phyloP scores from a whole-genome alignment of 176 grass and related monocot genomes.

The Oropetium thomaeum region DNA sequence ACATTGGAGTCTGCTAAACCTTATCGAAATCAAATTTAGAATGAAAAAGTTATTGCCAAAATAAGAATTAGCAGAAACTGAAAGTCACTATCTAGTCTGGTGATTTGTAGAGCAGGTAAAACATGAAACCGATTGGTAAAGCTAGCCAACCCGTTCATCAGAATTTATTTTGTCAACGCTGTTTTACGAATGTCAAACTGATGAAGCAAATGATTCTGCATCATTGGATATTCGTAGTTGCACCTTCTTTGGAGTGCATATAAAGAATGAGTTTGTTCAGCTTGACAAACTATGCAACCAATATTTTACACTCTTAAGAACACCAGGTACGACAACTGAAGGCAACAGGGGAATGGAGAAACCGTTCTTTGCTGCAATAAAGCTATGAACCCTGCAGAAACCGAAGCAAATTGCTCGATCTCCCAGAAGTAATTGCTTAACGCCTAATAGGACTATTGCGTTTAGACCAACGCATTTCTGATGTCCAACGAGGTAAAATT shows the following conservation, averaged over 20 bases:
- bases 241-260: not conserved
- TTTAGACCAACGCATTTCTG: not conserved
- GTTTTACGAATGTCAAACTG: not conserved
- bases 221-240: not conserved
- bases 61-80: no score
- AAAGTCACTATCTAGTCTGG: no score
- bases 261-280: not conserved
- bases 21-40: no score
- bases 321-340: not conserved
- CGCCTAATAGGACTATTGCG: not conserved
- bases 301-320: conserved; percentile 19
- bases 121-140: not conserved
- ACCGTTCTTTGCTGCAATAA: not conserved
- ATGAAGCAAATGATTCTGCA: no score
- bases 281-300: not conserved
- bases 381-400: not conserved
- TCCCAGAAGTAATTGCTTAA: not conserved
- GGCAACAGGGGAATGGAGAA: not conserved
- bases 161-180: not conserved
- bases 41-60: no score
- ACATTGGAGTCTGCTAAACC: no score
- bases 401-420: not conserved
- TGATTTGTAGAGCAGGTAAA: no score
- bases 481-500: not conserved
- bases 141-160: not conserved